phyloP scores from a whole-genome alignment of 371 early-diverging fungal genomes.

The Funneliformis caledonium region DNA sequence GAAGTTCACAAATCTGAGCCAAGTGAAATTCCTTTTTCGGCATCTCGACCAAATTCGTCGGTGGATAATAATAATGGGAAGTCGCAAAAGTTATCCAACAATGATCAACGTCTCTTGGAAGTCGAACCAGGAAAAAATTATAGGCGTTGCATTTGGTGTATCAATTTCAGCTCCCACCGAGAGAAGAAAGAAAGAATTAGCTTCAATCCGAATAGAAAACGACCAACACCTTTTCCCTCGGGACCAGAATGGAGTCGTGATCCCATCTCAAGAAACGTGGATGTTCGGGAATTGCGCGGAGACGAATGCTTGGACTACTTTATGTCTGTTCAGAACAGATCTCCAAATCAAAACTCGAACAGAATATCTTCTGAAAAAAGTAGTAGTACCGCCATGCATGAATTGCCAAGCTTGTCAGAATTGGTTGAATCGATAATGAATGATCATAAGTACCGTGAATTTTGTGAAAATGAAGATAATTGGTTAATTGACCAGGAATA shows the following conservation, averaged over 20 bases:
- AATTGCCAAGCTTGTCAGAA: conserved; percentile 10
- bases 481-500: neutral
- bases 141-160: neutral
- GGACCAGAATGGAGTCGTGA: neutral
- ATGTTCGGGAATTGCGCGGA: neutral
- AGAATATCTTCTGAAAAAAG: neutral
- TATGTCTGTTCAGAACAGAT: no score
- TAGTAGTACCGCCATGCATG: neutral
- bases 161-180: neutral
- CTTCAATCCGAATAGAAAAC: neutral
- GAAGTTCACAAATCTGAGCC: neutral
- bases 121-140: neutral
- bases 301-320: neutral
- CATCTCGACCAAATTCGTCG: neutral
- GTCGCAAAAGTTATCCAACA: neutral
- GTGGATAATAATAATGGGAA: neutral
- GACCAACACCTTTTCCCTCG: conserved; percentile 18
- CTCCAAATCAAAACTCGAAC: neutral
- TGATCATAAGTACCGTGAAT: no score
- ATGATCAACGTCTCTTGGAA: neutral
- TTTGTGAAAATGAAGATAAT: no score
- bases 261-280: neutral
- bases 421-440: no score
- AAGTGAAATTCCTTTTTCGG: neutral
- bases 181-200: neutral